Conservation (phyloP, 768 basidiomycete species). For the Tulasnella sp. region DNA sequence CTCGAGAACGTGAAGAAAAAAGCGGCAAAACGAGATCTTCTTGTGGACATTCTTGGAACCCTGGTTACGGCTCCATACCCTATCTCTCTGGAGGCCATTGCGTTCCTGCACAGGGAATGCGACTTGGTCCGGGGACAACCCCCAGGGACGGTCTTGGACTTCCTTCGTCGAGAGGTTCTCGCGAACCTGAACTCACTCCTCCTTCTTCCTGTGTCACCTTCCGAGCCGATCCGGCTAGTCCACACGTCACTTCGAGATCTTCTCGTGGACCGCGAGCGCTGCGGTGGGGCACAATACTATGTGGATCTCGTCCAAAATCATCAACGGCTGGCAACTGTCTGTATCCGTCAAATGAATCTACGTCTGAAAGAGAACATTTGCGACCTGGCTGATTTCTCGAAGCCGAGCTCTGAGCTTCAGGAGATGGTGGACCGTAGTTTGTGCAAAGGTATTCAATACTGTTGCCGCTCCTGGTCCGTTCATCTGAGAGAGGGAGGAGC, state of each 20-base stretch:
- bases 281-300: neutral
- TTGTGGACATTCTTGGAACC: neutral
- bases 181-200: neutral
- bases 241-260: neutral
- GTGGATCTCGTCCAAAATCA: neutral
- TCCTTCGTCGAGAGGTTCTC: neutral
- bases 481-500: neutral
- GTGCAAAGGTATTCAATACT: neutral
- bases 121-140: neutral
- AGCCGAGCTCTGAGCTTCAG: neutral
- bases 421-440: neutral
- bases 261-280: neutral
- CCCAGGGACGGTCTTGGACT: neutral
- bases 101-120: neutral
- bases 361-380: neutral
- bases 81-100: neutral
- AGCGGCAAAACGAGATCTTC: neutral
- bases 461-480: neutral
- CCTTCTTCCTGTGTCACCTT: neutral
- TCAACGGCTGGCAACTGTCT: neutral
- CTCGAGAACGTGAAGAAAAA: neutral
- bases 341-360: neutral
- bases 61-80: neutral
- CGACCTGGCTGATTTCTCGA: neutral
- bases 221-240: neutral